Conservation (phyloP, 129 eudicot species). For the Ambrosia trifida region DNA sequence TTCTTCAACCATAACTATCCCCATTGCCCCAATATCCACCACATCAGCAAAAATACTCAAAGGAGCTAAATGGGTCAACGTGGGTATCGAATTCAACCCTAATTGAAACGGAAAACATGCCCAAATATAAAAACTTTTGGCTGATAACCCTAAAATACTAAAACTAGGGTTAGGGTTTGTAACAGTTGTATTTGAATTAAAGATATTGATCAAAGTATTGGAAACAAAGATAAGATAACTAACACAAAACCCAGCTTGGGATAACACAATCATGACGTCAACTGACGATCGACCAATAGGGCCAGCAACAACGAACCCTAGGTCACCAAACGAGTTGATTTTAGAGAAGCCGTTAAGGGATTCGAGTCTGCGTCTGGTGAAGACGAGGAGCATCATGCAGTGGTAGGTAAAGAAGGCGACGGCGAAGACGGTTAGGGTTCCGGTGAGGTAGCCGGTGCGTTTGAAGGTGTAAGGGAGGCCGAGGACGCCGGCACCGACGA, state of each 20-base stretch:
- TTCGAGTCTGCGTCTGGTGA: conserved; percentile 58
- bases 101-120: conserved; percentile 79
- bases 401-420: conserved; percentile 61
- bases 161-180: conserved; percentile 20
- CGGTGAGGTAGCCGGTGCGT: conserved; percentile 63
- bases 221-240: conserved; percentile 77
- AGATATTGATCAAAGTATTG: conserved; percentile 58
- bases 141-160: conserved; percentile 44
- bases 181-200: conserved; percentile 30
- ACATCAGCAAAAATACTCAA: conserved; percentile 85
- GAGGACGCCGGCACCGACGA: conserved; percentile 79
- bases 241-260: conserved; percentile 94
- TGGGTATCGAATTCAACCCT: conserved; percentile 78
- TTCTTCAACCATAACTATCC: conserved; percentile 80
- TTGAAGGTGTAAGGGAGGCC: conserved; percentile 84
- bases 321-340: conserved; percentile 82
- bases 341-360: conserved; percentile 35
- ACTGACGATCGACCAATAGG: conserved; percentile 66
- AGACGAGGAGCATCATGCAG: conserved; percentile 66
- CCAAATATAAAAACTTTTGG: conserved; percentile 66
- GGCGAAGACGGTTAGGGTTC: conserved; percentile 52
- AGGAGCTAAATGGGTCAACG: conserved; percentile 87
- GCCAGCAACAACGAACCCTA: conserved; percentile 83
- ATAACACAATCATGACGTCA: conserved; percentile 77
- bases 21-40: conserved; percentile 88